Percentiles rank a stretch among this genome's conserved stretches.
phyloP scores from a whole-genome alignment of 2,329 filamentous ascomycete genomes.

The Cytospora chrysosperma region DNA sequence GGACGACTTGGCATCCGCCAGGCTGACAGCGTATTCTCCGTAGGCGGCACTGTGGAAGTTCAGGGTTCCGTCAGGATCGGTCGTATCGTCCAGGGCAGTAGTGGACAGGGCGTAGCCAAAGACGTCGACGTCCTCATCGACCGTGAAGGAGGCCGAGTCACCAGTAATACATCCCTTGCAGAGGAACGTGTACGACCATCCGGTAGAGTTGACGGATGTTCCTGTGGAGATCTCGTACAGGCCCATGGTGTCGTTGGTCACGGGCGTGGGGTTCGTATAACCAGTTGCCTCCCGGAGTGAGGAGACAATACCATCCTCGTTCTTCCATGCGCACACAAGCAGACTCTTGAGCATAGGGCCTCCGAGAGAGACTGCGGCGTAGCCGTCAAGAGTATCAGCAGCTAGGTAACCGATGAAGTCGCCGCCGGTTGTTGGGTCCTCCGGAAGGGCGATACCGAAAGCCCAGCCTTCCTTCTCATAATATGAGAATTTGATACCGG shows the following conservation, averaged over 20 bases:
- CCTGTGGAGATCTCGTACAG: slow-evolving; percentile 43
- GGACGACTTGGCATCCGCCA: slow-evolving; percentile 36
- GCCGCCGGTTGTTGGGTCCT: slow-evolving; percentile 39
- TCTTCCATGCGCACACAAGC: slow-evolving; percentile 46
- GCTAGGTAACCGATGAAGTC: slow-evolving; percentile 57
- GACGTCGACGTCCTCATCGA: slow-evolving; percentile 28
- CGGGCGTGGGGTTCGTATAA: slow-evolving; percentile 42
- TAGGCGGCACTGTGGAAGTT: slow-evolving; percentile 39
- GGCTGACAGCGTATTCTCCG: slow-evolving; percentile 36
- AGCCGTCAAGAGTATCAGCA: slow-evolving; percentile 44
- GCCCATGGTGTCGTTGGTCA: slow-evolving; percentile 36
- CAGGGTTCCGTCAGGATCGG: slow-evolving; percentile 14
- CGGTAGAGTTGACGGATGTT: slow-evolving; percentile 47
- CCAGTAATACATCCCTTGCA: slow-evolving; percentile 41
- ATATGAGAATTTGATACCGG: slow-evolving; percentile 23
- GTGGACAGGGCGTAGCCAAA: slow-evolving; percentile 42
- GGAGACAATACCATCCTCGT: slow-evolving; percentile 37
- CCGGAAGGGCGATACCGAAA: slow-evolving; percentile 52
- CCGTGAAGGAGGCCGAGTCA: slow-evolving; percentile 31
- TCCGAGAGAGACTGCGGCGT: slow-evolving; percentile 46
- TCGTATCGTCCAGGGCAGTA: slow-evolving; percentile 36
- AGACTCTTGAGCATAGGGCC: slow-evolving; percentile 44
- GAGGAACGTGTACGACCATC: slow-evolving; percentile 49
- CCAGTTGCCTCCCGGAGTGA: slow-evolving; percentile 30
- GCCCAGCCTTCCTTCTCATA: slow-evolving; percentile 21